Percentiles rank a stretch among this genome's conserved stretches.
phyloP scores from a whole-genome alignment of 805 yeast genomes.

The Zygotorulaspora danielsina region DNA sequence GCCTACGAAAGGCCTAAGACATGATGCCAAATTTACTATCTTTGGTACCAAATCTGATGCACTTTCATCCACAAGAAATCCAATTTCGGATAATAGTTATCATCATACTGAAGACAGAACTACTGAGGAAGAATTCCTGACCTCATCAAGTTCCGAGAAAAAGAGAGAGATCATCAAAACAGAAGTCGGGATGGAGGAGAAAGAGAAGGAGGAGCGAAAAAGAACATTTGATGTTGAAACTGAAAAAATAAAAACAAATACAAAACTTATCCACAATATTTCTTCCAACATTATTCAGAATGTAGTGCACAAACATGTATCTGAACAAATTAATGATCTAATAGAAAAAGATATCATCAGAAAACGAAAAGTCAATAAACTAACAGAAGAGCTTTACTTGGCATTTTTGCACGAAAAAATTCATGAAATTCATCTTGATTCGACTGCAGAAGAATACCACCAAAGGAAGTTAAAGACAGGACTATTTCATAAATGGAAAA shows the following conservation, averaged over 20 bases:
- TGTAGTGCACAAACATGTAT: slow-evolving; percentile 8
- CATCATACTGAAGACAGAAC: too few species aligned
- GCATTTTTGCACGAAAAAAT: slow-evolving; percentile 61
- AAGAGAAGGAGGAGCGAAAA: background rate
- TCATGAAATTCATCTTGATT: slow-evolving; percentile 41
- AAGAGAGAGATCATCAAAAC: too few species aligned
- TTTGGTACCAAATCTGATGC: too few species aligned
- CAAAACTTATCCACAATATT: background rate
- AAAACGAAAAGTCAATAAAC: slow-evolving; percentile 29
- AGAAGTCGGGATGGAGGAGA: background rate
- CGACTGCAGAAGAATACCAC: slow-evolving; percentile 44
- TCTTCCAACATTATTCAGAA: too few species aligned
- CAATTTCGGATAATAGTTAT: too few species aligned
- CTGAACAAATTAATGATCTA: slow-evolving; percentile 1
- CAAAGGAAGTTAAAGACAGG: slow-evolving; percentile 32
- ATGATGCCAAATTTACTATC: too few species aligned
- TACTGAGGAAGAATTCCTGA: too few species aligned
- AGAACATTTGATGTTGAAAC: background rate
- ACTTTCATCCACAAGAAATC: too few species aligned
- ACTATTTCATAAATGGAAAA: slow-evolving; percentile 35
- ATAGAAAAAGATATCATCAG: slow-evolving; percentile 6
- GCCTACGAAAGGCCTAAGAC: too few species aligned
- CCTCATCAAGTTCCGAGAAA: too few species aligned
- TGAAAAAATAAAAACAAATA: background rate
- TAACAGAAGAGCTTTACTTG: slow-evolving; percentile 49